Evolutionary conservation across 2,329 filamentous ascomycete species (phyloP).

Genomic region (Ophiocordyceps camponoti-rufipedis): DNA sequence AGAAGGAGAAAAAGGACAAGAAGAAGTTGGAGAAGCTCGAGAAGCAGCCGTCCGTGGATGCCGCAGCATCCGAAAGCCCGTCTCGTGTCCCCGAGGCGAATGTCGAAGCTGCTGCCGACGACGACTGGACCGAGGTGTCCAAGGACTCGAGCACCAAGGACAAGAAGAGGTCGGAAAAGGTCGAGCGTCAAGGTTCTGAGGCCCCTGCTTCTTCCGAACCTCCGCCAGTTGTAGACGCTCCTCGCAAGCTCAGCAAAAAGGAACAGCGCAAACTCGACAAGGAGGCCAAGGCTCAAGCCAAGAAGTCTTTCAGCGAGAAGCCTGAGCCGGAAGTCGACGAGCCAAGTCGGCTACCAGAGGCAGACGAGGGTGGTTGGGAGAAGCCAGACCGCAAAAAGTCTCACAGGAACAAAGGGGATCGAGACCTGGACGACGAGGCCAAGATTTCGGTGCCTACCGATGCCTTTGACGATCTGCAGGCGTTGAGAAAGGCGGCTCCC

Average conservation of each 20-base stretch:
- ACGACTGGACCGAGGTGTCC: conserved; percentile 8
- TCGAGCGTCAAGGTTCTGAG: conserved; percentile 3
- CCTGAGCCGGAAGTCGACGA: conserved; percentile 2
- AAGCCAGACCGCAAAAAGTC: conserved; percentile 9
- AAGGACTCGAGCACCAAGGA: conserved; percentile 27
- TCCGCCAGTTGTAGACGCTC: conserved; percentile 8
- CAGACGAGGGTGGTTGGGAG: conserved; percentile 8
- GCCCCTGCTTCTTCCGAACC: conserved; percentile 1
- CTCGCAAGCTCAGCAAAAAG: conserved; percentile 13
- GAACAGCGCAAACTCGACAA: conserved; percentile 24
- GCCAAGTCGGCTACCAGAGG: conserved; percentile 4
- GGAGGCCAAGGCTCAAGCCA: conserved; percentile 10
- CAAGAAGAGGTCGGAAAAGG: conserved; percentile 27
- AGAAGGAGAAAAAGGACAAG: conserved; percentile 9
- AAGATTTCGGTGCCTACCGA: conserved; percentile 12
- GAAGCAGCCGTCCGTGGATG: background rate
- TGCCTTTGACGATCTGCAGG: conserved; percentile 10
- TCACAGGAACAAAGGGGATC: conserved; percentile 12
- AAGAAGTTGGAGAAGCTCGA: background rate
- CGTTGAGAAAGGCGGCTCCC: background rate
- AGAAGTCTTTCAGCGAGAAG: conserved; percentile 10
- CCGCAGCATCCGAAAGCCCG: background rate
- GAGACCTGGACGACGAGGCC: conserved; percentile 6
- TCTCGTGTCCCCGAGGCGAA: background rate
- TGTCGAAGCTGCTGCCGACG: conserved; percentile 4